A percentile compares a stretch with the other conserved stretches of the same genome.
phyloP scores from a whole-genome alignment of 305 asterid genomes.

The Rubia tinctorum region DNA sequence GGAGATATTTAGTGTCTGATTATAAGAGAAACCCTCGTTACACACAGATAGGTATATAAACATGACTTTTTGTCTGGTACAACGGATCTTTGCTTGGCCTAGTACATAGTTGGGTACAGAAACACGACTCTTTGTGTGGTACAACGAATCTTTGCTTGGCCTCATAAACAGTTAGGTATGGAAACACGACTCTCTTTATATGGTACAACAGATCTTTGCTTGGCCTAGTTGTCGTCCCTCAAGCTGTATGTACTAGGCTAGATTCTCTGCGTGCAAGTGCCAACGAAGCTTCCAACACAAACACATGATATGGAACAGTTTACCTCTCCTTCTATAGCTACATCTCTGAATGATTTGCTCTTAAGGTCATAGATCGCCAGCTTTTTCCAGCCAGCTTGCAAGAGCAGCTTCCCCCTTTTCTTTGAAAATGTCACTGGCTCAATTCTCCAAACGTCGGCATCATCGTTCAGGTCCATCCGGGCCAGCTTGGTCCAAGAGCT shows the following conservation, averaged over 20 bases:
- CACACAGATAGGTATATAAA: not conserved
- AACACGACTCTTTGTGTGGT: too few relatives aligned
- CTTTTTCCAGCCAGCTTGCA: conserved; percentile 1
- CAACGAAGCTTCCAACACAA: not conserved
- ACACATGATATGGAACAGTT: not conserved
- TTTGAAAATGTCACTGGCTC: not conserved
- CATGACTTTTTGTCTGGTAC: too few relatives aligned
- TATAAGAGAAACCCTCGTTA: not conserved
- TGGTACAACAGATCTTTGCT: too few relatives aligned
- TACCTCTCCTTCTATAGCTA: not conserved
- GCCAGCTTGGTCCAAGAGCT: conserved; percentile 5
- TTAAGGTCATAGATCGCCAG: not conserved
- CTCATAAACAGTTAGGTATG: too few relatives aligned
- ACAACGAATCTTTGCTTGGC: too few relatives aligned
- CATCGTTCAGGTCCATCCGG: not conserved
- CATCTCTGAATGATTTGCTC: not conserved
- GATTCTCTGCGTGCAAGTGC: not conserved
- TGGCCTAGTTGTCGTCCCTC: not conserved
- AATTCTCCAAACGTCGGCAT: not conserved
- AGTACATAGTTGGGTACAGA: too few relatives aligned
- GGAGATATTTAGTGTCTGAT: not conserved
- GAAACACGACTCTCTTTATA: too few relatives aligned
- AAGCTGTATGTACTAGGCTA: too few relatives aligned
- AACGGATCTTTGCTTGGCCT: too few relatives aligned
- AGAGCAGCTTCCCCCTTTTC: not conserved